phyloP scores from a whole-genome alignment of 2,329 filamentous ascomycete species.

The Gremmenia infestans region DNA sequence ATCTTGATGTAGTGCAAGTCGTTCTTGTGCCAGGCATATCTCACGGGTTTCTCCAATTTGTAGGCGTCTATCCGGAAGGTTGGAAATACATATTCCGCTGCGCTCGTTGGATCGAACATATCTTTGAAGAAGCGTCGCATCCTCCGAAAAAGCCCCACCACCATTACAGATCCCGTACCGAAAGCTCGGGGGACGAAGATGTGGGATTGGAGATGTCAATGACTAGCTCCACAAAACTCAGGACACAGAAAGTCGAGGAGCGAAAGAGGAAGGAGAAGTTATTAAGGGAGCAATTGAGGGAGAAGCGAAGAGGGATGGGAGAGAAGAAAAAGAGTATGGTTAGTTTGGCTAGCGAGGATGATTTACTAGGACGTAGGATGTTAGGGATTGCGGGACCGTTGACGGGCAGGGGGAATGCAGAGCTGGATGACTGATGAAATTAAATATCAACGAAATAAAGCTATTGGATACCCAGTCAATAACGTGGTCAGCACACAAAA shows the following conservation, averaged over 20 bases:
- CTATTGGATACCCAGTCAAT: no score
- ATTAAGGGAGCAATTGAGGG: constrained; percentile 27
- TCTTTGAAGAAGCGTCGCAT: constrained; percentile 52
- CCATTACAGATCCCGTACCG: constrained; percentile 20
- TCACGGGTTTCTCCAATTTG: constrained; percentile 93
- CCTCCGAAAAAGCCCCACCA: neutral
- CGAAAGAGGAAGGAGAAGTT: constrained; percentile 29
- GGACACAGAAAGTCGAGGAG: constrained; percentile 9
- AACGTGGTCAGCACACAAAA: no score
- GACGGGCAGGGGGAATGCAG: constrained; percentile 36
- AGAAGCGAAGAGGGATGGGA: constrained; percentile 24
- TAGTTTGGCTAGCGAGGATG: constrained; percentile 51
- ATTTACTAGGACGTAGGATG: constrained; percentile 51
- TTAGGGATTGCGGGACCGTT: constrained; percentile 47
- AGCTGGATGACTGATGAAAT: constrained; percentile 16
- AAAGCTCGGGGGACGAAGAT: constrained; percentile 65
- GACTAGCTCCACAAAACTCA: constrained; percentile 34
- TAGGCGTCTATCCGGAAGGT: constrained; percentile 78
- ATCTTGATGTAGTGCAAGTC: constrained; percentile 74
- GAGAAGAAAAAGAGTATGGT: constrained; percentile 42
- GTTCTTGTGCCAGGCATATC: constrained; percentile 81
- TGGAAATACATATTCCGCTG: constrained; percentile 83
- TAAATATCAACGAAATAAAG: neutral
- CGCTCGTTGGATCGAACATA: constrained; percentile 74
- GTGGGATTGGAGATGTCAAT: constrained; percentile 75